Conservation (phyloP, 2,329 filamentous ascomycete genomes). For the Aspergillus sp. region DNA sequence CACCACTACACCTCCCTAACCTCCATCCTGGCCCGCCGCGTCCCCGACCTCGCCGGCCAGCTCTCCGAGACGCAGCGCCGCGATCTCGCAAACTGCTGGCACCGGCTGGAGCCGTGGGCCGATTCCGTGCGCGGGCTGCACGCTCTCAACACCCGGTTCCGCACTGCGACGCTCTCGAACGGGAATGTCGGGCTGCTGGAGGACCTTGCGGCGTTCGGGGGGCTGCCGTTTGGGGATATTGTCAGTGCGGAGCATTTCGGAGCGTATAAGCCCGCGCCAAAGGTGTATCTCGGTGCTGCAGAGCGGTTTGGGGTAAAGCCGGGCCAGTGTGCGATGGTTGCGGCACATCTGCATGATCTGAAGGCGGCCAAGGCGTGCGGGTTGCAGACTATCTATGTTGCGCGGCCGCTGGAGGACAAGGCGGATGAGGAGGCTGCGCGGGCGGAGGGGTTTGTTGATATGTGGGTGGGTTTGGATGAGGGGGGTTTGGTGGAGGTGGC, state of each 20-base stretch:
- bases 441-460: constrained; percentile 61
- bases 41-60: constrained; percentile 52
- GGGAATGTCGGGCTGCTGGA: constrained; percentile 66
- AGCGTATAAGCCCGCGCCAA: constrained; percentile 70
- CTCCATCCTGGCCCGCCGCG: constrained; percentile 55
- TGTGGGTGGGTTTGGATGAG: constrained; percentile 55
- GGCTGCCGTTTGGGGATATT: constrained; percentile 61
- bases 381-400: constrained; percentile 70
- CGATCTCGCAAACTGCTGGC: constrained; percentile 65
- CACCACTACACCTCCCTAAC: constrained; percentile 65
- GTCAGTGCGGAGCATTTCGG: constrained; percentile 68
- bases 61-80: constrained; percentile 60
- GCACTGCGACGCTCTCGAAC: constrained; percentile 70
- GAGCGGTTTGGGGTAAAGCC: constrained; percentile 56
- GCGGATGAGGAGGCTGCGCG: constrained; percentile 54
- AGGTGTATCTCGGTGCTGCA: constrained; percentile 67
- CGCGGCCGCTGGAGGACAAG: constrained; percentile 64
- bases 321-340: constrained; percentile 70
- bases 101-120: constrained; percentile 66
- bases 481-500: constrained; percentile 55
- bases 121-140: constrained; percentile 59
- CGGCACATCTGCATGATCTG: constrained; percentile 70
- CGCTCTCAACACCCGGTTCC: constrained; percentile 54
- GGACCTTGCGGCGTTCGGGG: constrained; percentile 60
- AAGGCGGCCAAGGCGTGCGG: constrained; percentile 63